Conservation (phyloP, 2,329 filamentous ascomycete species). For the Cephalotrichum gorgonifer region DNA sequence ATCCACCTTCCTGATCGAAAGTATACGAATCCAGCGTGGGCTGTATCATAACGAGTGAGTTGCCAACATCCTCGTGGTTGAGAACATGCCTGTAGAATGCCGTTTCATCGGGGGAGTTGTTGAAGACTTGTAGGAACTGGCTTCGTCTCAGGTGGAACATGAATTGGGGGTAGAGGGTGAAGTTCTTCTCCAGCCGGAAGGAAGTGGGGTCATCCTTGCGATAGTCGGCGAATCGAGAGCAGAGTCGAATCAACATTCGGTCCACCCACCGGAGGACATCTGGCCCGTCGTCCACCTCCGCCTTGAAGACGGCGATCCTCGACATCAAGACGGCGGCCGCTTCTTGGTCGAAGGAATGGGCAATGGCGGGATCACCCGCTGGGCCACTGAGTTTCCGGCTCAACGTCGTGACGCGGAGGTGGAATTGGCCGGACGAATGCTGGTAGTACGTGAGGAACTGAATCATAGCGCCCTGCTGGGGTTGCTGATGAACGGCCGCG, state of each 20-base stretch:
- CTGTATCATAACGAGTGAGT: slow-evolving; percentile 98
- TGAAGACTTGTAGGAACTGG: slow-evolving; percentile 98
- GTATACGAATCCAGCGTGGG: slow-evolving; percentile 96
- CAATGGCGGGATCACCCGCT: slow-evolving; percentile 86
- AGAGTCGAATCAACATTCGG: slow-evolving; percentile 93
- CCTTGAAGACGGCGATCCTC: slow-evolving; percentile 97
- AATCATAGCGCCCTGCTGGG: slow-evolving; percentile 87
- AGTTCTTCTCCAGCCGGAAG: slow-evolving; percentile 96
- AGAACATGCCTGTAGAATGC: slow-evolving; percentile 97
- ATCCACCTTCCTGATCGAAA: slow-evolving; percentile 85
- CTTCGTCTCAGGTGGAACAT: slow-evolving; percentile 98
- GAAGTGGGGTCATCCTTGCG: slow-evolving; percentile 96
- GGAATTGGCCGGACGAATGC: slow-evolving; percentile 91
- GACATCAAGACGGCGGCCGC: slow-evolving; percentile 97
- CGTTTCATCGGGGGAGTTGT: slow-evolving; percentile 97
- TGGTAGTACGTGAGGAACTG: slow-evolving; percentile 99
- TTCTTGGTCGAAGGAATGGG: slow-evolving; percentile 97
- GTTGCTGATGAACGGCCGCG: slow-evolving; percentile 72
- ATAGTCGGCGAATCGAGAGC: slow-evolving; percentile 95
- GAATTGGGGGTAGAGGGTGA: slow-evolving; percentile 96
- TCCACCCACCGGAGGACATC: slow-evolving; percentile 98
- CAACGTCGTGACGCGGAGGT: slow-evolving; percentile 90
- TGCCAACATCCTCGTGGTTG: slow-evolving; percentile 93
- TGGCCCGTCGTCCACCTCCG: slow-evolving; percentile 96
- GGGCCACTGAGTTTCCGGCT: slow-evolving; percentile 86